Conservation (phyloP, 163 green algal species). For the Scenedesmus sp. region DNA sequence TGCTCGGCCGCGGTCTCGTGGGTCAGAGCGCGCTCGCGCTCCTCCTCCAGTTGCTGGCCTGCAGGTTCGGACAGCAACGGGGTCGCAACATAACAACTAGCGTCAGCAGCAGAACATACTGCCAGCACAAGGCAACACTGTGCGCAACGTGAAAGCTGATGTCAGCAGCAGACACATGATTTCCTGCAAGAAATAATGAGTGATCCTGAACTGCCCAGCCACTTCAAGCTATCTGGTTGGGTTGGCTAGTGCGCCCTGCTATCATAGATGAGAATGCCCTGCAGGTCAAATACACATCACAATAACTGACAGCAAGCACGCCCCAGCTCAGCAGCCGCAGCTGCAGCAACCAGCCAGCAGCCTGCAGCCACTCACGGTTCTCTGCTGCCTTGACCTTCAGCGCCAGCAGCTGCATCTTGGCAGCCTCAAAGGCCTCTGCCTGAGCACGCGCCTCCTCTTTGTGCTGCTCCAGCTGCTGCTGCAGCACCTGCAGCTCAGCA, state of each 20-base stretch:
- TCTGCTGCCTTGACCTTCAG: conserved; percentile 27
- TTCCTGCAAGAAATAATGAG: too few species aligned
- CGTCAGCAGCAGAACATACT: not conserved
- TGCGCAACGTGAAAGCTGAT: too few species aligned
- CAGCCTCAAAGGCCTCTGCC: conserved; percentile 21
- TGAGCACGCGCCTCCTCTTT: conserved; percentile 2
- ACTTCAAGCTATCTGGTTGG: too few species aligned
- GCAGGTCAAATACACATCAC: too few species aligned
- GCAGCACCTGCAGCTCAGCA: conserved; percentile 11
- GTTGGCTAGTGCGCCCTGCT: too few species aligned
- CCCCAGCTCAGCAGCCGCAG: not conserved
- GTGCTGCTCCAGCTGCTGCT: conserved; percentile 38
- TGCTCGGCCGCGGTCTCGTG: conserved; percentile 10
- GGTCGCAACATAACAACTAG: not conserved
- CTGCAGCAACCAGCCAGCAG: not conserved
- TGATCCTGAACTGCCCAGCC: too few species aligned
- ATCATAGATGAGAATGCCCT: too few species aligned
- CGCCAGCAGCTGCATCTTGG: conserved; percentile 3
- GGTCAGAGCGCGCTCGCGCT: conserved; percentile 18
- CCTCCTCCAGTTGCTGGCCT: conserved; percentile 38
- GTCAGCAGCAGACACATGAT: not conserved
- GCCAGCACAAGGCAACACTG: not conserved
- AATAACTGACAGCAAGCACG: not conserved
- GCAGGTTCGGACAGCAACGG: not conserved
- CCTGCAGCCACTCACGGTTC: conserved; percentile 6